Evolutionary conservation across 1,139 yeast species (phyloP).

Genomic region (Meyerozyma elateridarum): DNA sequence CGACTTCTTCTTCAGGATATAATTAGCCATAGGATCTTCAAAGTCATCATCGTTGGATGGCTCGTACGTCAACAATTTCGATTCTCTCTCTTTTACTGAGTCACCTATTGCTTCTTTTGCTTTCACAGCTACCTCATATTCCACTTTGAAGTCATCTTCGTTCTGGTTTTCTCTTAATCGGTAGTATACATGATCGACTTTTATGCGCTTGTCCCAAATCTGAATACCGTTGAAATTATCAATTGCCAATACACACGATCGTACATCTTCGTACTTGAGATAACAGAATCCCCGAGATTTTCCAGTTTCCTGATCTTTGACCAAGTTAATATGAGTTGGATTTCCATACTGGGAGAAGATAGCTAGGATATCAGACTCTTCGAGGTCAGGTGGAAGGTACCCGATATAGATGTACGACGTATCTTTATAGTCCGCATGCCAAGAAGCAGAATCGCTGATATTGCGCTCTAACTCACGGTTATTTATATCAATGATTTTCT

Average conservation of each 20-base stretch:
- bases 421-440: conserved; percentile 85
- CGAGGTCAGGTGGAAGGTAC: conserved; percentile 58
- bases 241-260: conserved; percentile 79
- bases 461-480: conserved; percentile 61
- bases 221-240: conserved; percentile 80
- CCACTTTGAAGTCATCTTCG: conserved; percentile 37
- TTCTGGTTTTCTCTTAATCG: conserved; percentile 50
- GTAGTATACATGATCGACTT: conserved; percentile 77
- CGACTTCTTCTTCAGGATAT: conserved; percentile 7
- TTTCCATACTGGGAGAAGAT: conserved; percentile 89
- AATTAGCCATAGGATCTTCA: conserved; percentile 16
- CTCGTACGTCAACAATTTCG: conserved; percentile 7
- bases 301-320: conserved; percentile 66
- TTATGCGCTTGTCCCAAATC: conserved; percentile 48
- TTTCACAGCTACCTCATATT: conserved; percentile 18
- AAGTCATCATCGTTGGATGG: conserved; percentile 13
- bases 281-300: conserved; percentile 71
- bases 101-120: conserved; percentile 4
- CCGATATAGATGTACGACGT: conserved; percentile 61
- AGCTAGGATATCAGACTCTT: conserved; percentile 69
- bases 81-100: conserved; percentile 5
- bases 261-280: conserved; percentile 75
- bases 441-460: conserved; percentile 62
- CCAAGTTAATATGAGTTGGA: conserved; percentile 72
- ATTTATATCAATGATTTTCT: conserved; percentile 56